Evolutionary conservation across 495 filamentous ascomycete species (phyloP), one percentile per base, ranked within the genome.

Genomic region (Zalerion maritima): DNA sequence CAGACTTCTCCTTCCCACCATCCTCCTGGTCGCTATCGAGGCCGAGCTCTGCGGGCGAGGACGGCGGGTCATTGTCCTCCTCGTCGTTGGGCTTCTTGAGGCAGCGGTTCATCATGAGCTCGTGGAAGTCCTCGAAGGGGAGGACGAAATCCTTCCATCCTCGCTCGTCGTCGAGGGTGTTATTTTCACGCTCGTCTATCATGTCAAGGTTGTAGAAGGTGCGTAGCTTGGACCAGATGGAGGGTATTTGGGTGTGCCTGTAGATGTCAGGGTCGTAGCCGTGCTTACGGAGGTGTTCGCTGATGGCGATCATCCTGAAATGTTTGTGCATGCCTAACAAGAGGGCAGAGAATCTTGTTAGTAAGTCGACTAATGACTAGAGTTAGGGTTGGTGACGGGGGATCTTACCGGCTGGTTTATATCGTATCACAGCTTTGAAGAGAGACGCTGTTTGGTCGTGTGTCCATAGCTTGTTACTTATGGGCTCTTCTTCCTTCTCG

Each of bases 361-460:
- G 27, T 21, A 18, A 20, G 21, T 21, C 27, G 8, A 21, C 8
- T 27, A 21, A 21, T 28, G 19, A 21, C 23, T 17, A 31, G 10
- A 11, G 9, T 18, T 15, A 26, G n/a, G 7, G 11, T 30, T 24
- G 14, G 11, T n/a, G 15, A 18, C 10, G 21, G 15, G 21, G 14
- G 25, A 36, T 61, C 63, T 48, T 46, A 86, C 87, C 89, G 37
- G 86, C 84, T 22, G 89, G 89, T 47, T 97, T 97, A 75, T 83
- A 91, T 48, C 74, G 69, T 26, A 96, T 83, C 23, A 75, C 64
- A 22, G 73, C 81, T 46, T 94, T 94, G 58, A 94, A 81, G 3
- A 97, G 59, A 3, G 77, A 80, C 2, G 81, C 82, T 39, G 93
- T 79, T 46, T 97, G 87, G 40, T 94, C 89, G 47, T 94, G 84